These are phyloP conservation scores for Saccharomyces hybrid DNA, from an alignment of 1,139 yeast species.

Conservation along the genomic window DNA sequence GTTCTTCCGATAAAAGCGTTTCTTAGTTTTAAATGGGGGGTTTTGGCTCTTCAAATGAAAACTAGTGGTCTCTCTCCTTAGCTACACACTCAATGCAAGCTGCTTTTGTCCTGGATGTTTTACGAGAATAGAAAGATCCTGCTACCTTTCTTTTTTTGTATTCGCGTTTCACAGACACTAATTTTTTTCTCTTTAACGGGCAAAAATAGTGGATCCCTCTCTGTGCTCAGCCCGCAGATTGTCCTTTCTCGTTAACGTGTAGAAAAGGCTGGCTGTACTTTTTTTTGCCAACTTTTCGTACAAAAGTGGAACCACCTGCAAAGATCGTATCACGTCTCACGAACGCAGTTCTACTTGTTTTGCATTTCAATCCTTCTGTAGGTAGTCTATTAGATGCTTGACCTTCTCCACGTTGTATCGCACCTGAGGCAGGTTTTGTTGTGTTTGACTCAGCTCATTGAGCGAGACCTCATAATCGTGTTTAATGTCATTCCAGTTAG, in stretches of 20 bases:
- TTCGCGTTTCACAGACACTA: slow-evolving; percentile 1
- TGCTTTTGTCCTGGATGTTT: not conserved
- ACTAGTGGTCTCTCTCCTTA: not conserved
- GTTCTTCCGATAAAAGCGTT: not conserved
- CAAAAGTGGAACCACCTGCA: not conserved
- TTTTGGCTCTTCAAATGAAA: not conserved
- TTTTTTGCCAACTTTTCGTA: not conserved
- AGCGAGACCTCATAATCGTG: not conserved
- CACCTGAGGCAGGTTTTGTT: slow-evolving; percentile 12
- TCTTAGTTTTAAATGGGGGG: too few species aligned
- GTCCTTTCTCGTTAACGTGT: not conserved
- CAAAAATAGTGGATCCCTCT: not conserved
- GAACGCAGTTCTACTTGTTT: not conserved
- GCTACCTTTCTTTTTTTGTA: not conserved
- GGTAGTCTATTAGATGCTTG: slow-evolving; percentile 14
- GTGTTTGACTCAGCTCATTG: slow-evolving; percentile 9
- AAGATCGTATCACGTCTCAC: not conserved
- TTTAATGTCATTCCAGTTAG: slow-evolving; percentile 3
- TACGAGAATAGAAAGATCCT: not conserved
- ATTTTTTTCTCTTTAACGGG: slow-evolving; percentile 1
- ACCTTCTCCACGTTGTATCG: slow-evolving; percentile 13
- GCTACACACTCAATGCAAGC: not conserved
- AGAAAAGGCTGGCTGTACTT: not conserved
- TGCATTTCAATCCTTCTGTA: slow-evolving; percentile 12
- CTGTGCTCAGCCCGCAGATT: not conserved